Percentiles rank a stretch among this genome's conserved stretches.
Conservation (phyloP, 140 eudicot species). For the Stevia rebaudiana region DNA sequence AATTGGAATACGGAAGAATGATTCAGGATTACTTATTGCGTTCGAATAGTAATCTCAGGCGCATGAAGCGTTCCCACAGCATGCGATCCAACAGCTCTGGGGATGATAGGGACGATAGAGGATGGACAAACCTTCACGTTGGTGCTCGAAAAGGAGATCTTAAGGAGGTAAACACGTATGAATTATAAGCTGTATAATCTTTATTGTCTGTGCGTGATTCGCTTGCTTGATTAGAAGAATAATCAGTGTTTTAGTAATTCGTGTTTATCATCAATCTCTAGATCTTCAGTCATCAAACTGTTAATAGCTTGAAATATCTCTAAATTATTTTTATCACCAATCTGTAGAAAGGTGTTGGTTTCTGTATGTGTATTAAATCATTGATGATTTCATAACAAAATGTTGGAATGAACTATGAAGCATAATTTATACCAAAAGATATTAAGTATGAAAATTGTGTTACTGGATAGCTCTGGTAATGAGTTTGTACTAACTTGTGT, state of each 20-base stretch:
- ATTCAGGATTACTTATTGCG: conserved; percentile 25
- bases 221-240: not conserved
- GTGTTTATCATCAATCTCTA: too few relatives aligned
- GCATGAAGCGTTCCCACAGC: conserved; percentile 29
- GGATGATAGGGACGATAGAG: conserved; percentile 79
- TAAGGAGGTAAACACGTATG: conserved; percentile 47
- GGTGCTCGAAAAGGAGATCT: conserved; percentile 81
- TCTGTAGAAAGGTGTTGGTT: too few relatives aligned
- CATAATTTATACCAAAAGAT: not conserved
- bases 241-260: not conserved
- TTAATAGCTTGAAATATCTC: too few relatives aligned
- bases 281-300: too few relatives aligned
- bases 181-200: not conserved
- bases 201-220: not conserved
- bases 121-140: conserved; percentile 91
- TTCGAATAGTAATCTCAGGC: conserved; percentile 22
- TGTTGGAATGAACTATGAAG: not conserved
- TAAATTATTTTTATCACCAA: too few relatives aligned
- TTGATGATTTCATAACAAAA: not conserved
- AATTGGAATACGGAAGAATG: conserved; percentile 14
- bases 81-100: conserved; percentile 23
- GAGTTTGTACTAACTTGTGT: not conserved
- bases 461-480: not conserved
- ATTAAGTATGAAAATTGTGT: not conserved
- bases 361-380: not conserved